These are phyloP conservation scores for Fusarium graminum DNA, from an alignment of 2,329 filamentous ascomycete species.

Conservation along the genomic window DNA sequence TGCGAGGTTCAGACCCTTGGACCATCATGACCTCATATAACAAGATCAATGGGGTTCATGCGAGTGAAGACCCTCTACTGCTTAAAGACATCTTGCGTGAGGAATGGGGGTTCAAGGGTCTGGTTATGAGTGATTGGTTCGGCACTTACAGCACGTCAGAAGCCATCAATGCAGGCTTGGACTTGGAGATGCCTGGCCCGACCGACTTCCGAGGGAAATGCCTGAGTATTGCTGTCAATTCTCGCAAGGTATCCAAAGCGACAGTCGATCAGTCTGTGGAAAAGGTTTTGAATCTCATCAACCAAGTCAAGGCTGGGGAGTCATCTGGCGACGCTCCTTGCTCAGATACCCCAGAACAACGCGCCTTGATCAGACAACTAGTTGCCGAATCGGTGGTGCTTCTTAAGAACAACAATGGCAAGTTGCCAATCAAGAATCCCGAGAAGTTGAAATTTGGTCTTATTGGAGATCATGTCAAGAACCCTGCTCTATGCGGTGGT, in stretches of 20 bases:
- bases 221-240: slow-evolving; percentile 48
- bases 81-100: slow-evolving; percentile 52
- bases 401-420: slow-evolving; percentile 19
- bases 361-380: slow-evolving; percentile 29
- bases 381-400: slow-evolving; percentile 30
- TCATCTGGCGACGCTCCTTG: slow-evolving; percentile 1
- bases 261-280: slow-evolving; percentile 48
- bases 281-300: slow-evolving; percentile 38
- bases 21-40: slow-evolving; percentile 52
- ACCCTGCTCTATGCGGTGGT: slow-evolving; percentile 52
- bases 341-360: slow-evolving; percentile 32
- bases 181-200: slow-evolving; percentile 55
- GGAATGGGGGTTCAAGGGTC: slow-evolving; percentile 39
- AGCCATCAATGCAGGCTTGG: slow-evolving; percentile 46
- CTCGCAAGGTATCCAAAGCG: slow-evolving; percentile 37
- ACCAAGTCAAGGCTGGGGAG: slow-evolving; percentile 18
- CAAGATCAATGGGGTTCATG: slow-evolving; percentile 57
- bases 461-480: slow-evolving; percentile 57
- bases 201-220: slow-evolving; percentile 43
- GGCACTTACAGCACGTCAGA: slow-evolving; percentile 50
- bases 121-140: slow-evolving; percentile 54
- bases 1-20: slow-evolving; percentile 55
- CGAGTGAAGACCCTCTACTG: slow-evolving; percentile 43
- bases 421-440: slow-evolving; percentile 29
- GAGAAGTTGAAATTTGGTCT: slow-evolving; percentile 53